A percentile compares a stretch with the other conserved stretches of the same genome.
These are phyloP conservation scores for Colletotrichum agaves DNA, from an alignment of 2,329 filamentous ascomycete species.

Conservation along the genomic window DNA sequence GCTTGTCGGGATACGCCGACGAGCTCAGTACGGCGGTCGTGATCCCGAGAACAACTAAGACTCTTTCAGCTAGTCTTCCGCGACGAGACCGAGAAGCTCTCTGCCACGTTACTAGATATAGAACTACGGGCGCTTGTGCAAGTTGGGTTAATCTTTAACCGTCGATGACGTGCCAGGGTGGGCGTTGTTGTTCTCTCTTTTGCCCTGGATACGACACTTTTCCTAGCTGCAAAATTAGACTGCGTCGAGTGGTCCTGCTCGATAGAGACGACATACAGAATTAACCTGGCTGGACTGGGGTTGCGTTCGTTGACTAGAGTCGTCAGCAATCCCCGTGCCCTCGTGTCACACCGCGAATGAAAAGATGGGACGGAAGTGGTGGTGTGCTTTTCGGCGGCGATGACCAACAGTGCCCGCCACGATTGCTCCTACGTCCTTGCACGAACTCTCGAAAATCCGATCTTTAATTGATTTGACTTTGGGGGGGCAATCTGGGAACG, in stretches of 20 bases:
- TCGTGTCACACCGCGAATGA: not conserved
- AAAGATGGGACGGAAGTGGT: not conserved
- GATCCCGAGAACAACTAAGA: not conserved
- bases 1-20: not conserved
- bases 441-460: not conserved
- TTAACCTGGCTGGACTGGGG: no score
- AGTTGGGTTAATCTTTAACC: no score
- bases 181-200: no score
- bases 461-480: not conserved
- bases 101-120: not conserved
- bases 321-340: not conserved
- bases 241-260: no score
- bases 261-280: no score
- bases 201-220: no score
- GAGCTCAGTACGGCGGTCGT: not conserved
- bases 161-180: no score
- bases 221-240: no score
- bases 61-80: slow-evolving; percentile 1
- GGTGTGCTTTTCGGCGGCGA: not conserved
- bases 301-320: not conserved
- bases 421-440: not conserved
- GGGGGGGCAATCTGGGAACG: not conserved
- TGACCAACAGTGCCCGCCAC: not conserved
- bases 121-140: not conserved
- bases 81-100: fast-evolving